Percentiles rank a stretch among this genome's conserved stretches.
phyloP scores from a whole-genome alignment of 495 filamentous ascomycete species.

The Trichocladium uniseriatum region DNA sequence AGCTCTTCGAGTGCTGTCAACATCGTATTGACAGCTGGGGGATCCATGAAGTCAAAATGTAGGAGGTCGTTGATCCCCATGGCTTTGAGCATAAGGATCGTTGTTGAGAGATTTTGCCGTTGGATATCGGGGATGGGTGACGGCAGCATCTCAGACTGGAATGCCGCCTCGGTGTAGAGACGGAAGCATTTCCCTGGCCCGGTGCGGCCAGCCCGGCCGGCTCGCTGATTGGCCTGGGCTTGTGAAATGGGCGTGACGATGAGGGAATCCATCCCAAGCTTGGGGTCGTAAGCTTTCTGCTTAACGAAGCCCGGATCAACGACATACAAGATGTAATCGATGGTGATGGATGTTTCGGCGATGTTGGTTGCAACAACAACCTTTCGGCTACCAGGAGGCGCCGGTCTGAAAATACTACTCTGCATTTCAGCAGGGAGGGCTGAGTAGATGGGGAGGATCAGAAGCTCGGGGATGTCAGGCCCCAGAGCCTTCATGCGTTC shows the following conservation, averaged over 20 bases:
- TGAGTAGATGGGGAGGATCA: constrained; percentile 92
- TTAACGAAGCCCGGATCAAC: constrained; percentile 97
- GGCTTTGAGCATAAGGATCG: constrained; percentile 97
- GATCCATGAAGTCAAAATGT: constrained; percentile 97
- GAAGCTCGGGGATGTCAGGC: constrained; percentile 78
- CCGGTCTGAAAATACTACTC: constrained; percentile 86
- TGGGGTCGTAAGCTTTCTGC: constrained; percentile 93
- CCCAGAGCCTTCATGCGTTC: constrained; percentile 96
- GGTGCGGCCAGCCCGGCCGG: constrained; percentile 86
- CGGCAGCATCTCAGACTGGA: constrained; percentile 93
- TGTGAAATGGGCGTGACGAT: constrained; percentile 94
- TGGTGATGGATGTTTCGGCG: constrained; percentile 94
- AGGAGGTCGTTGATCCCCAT: constrained; percentile 99
- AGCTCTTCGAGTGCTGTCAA: constrained; percentile 91
- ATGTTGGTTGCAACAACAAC: constrained; percentile 99
- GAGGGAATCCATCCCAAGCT: constrained; percentile 93
- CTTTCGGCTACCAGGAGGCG: constrained; percentile 80
- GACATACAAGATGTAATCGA: constrained; percentile 95
- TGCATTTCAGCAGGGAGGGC: constrained; percentile 90
- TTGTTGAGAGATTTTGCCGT: constrained; percentile 81
- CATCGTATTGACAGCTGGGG: constrained; percentile 95
- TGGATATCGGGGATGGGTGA: constrained; percentile 96
- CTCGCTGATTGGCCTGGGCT: constrained; percentile 93
- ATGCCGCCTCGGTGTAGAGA: constrained; percentile 91
- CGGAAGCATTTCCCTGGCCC: constrained; percentile 95